phyloP scores from a whole-genome alignment of 108 stramenopile species.

The Discostella pseudostelligera region DNA sequence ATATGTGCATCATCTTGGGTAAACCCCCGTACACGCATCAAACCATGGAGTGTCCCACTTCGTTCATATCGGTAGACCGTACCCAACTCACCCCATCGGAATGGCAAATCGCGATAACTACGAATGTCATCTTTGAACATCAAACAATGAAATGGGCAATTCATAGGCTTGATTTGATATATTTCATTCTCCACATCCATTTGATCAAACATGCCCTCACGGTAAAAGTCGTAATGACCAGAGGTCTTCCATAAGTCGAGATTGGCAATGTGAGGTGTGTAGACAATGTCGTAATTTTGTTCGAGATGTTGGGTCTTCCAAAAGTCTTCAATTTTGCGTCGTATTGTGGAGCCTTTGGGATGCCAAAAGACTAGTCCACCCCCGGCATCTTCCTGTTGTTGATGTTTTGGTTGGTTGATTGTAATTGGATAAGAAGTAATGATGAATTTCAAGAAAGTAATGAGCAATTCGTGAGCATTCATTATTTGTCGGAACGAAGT shows the following conservation, averaged over 20 bases:
- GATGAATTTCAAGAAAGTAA: too few species aligned
- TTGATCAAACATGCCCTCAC: slow-evolving; percentile 97
- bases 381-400: slow-evolving; percentile 76
- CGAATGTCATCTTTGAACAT: slow-evolving; percentile 95
- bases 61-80: slow-evolving; percentile 97
- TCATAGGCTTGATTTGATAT: slow-evolving; percentile 99
- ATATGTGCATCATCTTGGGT: slow-evolving; percentile 99
- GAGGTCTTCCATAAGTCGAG: slow-evolving; percentile 97
- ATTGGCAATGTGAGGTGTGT: slow-evolving; percentile 98
- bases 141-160: slow-evolving; percentile 99
- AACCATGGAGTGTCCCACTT: slow-evolving; percentile 93
- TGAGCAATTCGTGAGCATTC: too few species aligned
- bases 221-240: slow-evolving; percentile 97
- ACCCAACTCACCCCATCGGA: slow-evolving; percentile 96
- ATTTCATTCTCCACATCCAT: slow-evolving; percentile 96
- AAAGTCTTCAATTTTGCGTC: slow-evolving; percentile 91
- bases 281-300: slow-evolving; percentile 92
- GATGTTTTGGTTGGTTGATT: too few species aligned
- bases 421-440: too few species aligned
- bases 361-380: slow-evolving; percentile 89
- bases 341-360: slow-evolving; percentile 92
- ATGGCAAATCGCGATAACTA: slow-evolving; percentile 93
- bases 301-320: slow-evolving; percentile 86
- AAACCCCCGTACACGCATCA: slow-evolving; percentile 97
- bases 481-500: too few species aligned